These are phyloP conservation scores for Fusarium marasasianum DNA, from an alignment of 2,329 filamentous ascomycete genomes.

Conservation along the genomic window DNA sequence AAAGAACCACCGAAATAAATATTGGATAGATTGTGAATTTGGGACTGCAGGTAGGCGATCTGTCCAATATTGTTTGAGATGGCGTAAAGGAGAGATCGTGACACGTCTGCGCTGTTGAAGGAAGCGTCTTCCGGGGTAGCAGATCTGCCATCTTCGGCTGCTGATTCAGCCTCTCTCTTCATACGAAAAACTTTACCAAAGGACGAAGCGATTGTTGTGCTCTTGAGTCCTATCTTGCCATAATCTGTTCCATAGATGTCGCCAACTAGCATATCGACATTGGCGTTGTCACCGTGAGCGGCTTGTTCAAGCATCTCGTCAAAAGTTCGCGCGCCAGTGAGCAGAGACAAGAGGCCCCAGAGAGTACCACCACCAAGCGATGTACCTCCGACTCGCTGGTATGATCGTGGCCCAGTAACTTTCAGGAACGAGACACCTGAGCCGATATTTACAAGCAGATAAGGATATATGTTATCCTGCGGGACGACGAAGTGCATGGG, in stretches of 20 bases:
- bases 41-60: slow-evolving; percentile 96
- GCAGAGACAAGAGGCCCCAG: slow-evolving; percentile 90
- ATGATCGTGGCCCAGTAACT: slow-evolving; percentile 87
- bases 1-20: slow-evolving; percentile 99
- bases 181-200: slow-evolving; percentile 97
- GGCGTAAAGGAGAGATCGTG: slow-evolving; percentile 89
- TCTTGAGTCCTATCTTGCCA: slow-evolving; percentile 94
- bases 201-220: slow-evolving; percentile 92
- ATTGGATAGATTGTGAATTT: slow-evolving; percentile 88
- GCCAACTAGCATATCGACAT: slow-evolving; percentile 95
- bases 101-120: slow-evolving; percentile 87
- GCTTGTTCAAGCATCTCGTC: slow-evolving; percentile 97
- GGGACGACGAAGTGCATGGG: slow-evolving; percentile 90
- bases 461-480: slow-evolving; percentile 87
- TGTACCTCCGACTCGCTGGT: slow-evolving; percentile 91
- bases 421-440: slow-evolving; percentile 98
- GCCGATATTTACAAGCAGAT: slow-evolving; percentile 97
- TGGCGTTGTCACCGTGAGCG: slow-evolving; percentile 88
- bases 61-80: slow-evolving; percentile 99
- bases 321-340: slow-evolving; percentile 95
- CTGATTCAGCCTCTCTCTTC: slow-evolving; percentile 83
- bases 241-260: slow-evolving; percentile 98
- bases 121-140: slow-evolving; percentile 55
- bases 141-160: slow-evolving; percentile 76
- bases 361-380: slow-evolving; percentile 96